Evolutionary conservation across 805 yeast species (phyloP), one percentile per base, ranked within the genome.

Genomic region (Lipomyces sp.): DNA sequence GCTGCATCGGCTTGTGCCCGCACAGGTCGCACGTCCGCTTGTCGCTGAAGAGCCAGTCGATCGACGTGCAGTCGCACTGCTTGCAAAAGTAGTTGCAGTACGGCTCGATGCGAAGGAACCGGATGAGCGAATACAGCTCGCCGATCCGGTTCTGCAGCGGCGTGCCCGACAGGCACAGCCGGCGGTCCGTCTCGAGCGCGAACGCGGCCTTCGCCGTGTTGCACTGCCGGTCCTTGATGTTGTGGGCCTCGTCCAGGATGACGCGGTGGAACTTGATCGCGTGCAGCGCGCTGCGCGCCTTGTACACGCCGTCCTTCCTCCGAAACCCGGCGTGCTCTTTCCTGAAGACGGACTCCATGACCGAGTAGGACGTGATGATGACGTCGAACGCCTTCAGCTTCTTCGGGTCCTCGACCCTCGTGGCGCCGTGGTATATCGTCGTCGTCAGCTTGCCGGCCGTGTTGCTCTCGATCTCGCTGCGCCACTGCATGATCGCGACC

Each of bases 401-500:
- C 8, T 77, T 74, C 7, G 75, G 63, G 44, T 77, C 74, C 34
- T 70, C 74, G 1, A 86, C 78, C 45, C 96, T 75, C 60, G 83
- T 84, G 0, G 93, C 84, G 8, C 98, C 98, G 69, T 93, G 97
- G 65, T 76, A 93, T 2, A 91, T 69, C 16, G 80, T 79, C 4
- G 84, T 87, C 52, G 75, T 80, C 57, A 93, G 70, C 19, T 73
- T 71, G 6, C 84, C 86, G 31, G 79, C 80, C 0, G 98, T 84
- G 66, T 93, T 96, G 43, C 77, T 79, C 53, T 82, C 86, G 45
- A 93, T 93, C 69, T 93, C 99, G 61, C 84, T 81, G 63, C 83
- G 86, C 99, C 99, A 93, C 67, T 93, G 99, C 85, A 93, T 86
- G 40, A 93, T 71, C 0, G 98, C 98, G n/a, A 93, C 98, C 0